phyloP scores from a whole-genome alignment of 1,284 basidiomycete genomes.

The Ganoderma lucidum region DNA sequence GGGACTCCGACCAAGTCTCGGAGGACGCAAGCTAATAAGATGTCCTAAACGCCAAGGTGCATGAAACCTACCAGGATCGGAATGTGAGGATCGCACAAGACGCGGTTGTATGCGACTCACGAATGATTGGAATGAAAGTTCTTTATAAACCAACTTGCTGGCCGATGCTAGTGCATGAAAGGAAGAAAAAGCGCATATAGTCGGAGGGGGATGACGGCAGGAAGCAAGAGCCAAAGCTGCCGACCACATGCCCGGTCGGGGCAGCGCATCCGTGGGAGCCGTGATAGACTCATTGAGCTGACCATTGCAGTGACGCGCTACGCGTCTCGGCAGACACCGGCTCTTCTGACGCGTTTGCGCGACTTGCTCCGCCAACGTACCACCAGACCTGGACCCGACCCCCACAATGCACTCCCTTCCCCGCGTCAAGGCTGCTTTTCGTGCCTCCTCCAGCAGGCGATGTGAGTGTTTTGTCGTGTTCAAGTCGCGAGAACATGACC shows the following conservation, averaged over 20 bases:
- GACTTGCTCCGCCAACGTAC: constrained; percentile 23
- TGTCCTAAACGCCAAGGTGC: not conserved
- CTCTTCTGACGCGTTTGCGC: constrained; percentile 12
- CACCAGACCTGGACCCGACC: constrained; percentile 10
- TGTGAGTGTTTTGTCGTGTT: constrained; percentile 26
- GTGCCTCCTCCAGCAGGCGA: constrained; percentile 30
- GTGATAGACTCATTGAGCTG: not conserved
- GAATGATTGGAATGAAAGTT: not conserved
- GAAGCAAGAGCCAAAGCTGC: constrained; percentile 12
- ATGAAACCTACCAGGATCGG: constrained; percentile 12
- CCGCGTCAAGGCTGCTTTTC: constrained; percentile 30
- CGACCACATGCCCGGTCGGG: not conserved
- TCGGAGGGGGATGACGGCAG: constrained; percentile 11
- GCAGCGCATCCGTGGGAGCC: not conserved
- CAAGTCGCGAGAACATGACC: not conserved
- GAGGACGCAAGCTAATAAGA: constrained; percentile 2
- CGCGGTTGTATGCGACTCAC: constrained; percentile 5
- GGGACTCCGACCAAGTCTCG: not conserved
- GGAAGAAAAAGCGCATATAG: not conserved
- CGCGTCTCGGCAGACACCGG: constrained; percentile 11
- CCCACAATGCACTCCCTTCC: constrained; percentile 34
- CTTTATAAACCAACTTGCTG: not conserved
- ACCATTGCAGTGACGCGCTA: constrained; percentile 1
- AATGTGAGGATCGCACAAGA: constrained; percentile 12
- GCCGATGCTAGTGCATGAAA: constrained; percentile 4